phyloP scores from a whole-genome alignment of 2,329 filamentous ascomycete species.

The Huntiella abstrusa region DNA sequence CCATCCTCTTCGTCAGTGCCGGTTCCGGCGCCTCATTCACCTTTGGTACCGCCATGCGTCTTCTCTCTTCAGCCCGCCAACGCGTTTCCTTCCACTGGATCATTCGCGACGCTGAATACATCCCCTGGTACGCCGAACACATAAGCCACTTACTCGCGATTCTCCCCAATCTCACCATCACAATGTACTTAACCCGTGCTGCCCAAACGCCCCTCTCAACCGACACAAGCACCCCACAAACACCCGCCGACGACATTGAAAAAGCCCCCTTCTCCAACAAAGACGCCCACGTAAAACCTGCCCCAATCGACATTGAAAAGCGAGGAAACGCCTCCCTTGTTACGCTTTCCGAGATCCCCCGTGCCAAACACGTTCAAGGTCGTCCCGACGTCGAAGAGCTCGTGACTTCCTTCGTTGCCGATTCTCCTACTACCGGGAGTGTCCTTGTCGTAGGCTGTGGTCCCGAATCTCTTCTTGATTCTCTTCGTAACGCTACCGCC shows the following conservation, averaged over 20 bases:
- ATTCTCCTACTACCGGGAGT: constrained; percentile 16
- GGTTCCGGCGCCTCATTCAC: constrained; percentile 42
- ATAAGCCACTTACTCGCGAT: constrained; percentile 16
- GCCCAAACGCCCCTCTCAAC: neutral
- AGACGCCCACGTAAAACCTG: neutral
- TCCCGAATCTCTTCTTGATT: constrained; percentile 23
- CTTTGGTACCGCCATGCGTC: constrained; percentile 21
- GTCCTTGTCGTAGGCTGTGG: constrained; percentile 29
- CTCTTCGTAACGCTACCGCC: constrained; percentile 24
- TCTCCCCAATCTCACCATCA: constrained; percentile 17
- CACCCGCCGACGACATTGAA: neutral
- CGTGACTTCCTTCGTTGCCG: constrained; percentile 18
- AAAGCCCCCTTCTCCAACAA: neutral
- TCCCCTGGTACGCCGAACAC: constrained; percentile 22
- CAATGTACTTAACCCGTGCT: constrained; percentile 20
- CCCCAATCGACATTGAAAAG: neutral
- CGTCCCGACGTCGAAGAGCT: constrained; percentile 18
- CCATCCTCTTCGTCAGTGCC: constrained; percentile 39
- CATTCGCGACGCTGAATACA: constrained; percentile 19
- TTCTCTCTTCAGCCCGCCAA: constrained; percentile 16
- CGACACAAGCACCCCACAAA: neutral
- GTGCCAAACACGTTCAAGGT: neutral
- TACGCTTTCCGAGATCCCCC: neutral
- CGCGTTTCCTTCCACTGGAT: constrained; percentile 22
- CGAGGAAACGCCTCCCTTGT: neutral